These are phyloP conservation scores for Austroboletus novae-zelandiae DNA, from an alignment of 1,284 basidiomycete species.

Conservation along the genomic window DNA sequence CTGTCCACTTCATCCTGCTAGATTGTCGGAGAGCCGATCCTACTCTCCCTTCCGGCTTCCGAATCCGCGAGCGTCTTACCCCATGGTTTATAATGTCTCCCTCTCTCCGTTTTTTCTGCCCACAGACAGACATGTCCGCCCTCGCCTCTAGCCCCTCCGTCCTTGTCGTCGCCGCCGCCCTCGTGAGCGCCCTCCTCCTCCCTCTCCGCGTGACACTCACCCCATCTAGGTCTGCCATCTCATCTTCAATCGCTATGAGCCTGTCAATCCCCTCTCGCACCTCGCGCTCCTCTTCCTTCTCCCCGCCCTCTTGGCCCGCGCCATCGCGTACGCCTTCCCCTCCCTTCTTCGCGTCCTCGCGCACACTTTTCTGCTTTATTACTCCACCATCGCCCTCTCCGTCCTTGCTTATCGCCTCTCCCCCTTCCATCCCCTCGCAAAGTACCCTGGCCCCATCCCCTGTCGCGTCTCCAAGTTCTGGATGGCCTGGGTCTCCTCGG, in stretches of 20 bases:
- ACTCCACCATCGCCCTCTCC: conserved; percentile 30
- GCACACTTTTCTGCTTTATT: conserved; percentile 28
- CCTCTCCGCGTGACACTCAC: conserved; percentile 11
- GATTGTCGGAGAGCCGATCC: conserved; percentile 40
- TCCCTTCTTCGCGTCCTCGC: conserved; percentile 11
- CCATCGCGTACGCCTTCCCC: conserved; percentile 12
- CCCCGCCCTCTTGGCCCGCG: conserved; percentile 18
- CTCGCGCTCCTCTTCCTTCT: conserved; percentile 21
- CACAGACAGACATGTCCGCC: conserved; percentile 22
- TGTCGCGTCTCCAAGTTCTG: conserved; percentile 37
- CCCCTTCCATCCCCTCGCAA: conserved; percentile 33
- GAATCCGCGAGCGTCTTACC: conserved; percentile 31
- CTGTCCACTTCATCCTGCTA: conserved; percentile 27
- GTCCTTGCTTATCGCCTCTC: conserved; percentile 35
- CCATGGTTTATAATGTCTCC: conserved; percentile 25
- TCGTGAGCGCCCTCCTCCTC: conserved; percentile 18
- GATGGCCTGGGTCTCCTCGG: conserved; percentile 33
- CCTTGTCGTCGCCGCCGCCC: conserved; percentile 19
- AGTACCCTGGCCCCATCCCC: conserved; percentile 33
- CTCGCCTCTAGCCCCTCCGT: conserved; percentile 14
- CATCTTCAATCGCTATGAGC: conserved; percentile 35
- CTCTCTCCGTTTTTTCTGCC: conserved; percentile 17
- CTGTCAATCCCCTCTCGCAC: conserved; percentile 27
- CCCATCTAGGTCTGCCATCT: conserved; percentile 27
- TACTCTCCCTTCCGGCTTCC: conserved; percentile 28